Base-by-base conservation (phyloP, 495 filamentous ascomycete genomes). In the Lindgomyces ingoldianus region DNA sequence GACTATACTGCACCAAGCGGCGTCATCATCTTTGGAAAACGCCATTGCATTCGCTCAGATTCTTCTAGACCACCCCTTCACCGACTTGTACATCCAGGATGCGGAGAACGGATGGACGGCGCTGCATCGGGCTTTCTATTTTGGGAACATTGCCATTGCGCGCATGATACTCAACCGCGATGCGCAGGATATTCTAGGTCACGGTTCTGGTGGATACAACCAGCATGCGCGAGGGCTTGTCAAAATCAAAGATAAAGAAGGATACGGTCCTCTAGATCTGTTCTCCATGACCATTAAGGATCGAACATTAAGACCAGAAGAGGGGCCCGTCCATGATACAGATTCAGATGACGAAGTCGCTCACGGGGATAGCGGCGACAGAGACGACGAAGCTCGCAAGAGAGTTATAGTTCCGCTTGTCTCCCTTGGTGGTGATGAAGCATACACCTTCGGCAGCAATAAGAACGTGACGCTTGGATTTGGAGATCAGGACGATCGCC, bases 51-150 rank as follows among this genome's bases (percentile, higher is more conserved):
- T 96, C 64, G 91, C 91, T 16, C 76, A 81, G 57, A 88, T 91
- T 12, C 76, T 98, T 21, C 79, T 97, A 9, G 85, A 89, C 19
- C 86, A 92, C 62, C 90, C 94, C 6, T 79, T 86, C n/a, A 83
- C 89, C 60, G 94, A 98, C 76, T 81, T 98, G 12, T 91, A 95
- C 67, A 75, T 80, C 16, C 91, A 95, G 64, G 94, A 98, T 74
- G 79, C 81, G 42, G 94, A 98, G 74, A 97, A 88, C 74, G 95
- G 93, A 21, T 98, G 94, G 94, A 98, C 95, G 53, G 86, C 92
- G 19, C 79, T 98, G 46, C 94, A 98, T 70, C 85, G 94, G 68
- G 91, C 95, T 10, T 79, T 98, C 50, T 98, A 98, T 70, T 87
- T 89, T 68, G 95, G 95, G 19, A 98, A 97, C 72, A 86, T 92